These are phyloP conservation scores for Tetrapyrgos nigripes DNA, from an alignment of 1,284 basidiomycete species.

Conservation along the genomic window DNA sequence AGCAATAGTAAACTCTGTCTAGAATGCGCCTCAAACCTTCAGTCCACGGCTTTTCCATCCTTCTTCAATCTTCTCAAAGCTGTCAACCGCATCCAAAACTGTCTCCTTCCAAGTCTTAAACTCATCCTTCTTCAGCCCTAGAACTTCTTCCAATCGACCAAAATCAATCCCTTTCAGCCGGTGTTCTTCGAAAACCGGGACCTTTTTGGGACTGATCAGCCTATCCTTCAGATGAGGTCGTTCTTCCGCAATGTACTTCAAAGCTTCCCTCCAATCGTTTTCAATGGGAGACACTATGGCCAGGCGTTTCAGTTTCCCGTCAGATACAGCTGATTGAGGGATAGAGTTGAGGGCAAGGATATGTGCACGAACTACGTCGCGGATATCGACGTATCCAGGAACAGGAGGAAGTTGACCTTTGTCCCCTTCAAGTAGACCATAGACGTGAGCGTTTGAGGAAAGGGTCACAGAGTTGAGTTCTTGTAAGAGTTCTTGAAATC, in stretches of 20 bases:
- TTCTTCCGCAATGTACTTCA: conserved; percentile 18
- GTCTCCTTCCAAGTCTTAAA: conserved; percentile 25
- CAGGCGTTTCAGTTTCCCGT: conserved; percentile 14
- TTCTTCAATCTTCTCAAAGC: conserved; percentile 19
- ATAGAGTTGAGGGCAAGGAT: conserved; percentile 24
- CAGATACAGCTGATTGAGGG: conserved; percentile 6
- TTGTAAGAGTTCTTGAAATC: conserved; percentile 21
- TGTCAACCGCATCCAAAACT: conserved; percentile 21
- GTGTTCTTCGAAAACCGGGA: conserved; percentile 7
- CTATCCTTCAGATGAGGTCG: conserved; percentile 21
- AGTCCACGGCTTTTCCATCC: conserved; percentile 18
- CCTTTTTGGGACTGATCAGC: conserved; percentile 15
- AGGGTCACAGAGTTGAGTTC: conserved; percentile 20
- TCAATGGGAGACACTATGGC: conserved; percentile 17
- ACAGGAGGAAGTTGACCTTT: conserved; percentile 11
- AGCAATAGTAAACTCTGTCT: too few species aligned
- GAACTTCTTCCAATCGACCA: conserved; percentile 12
- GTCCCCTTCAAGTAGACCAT: conserved; percentile 17
- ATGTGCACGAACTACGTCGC: conserved; percentile 31
- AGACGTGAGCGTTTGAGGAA: conserved; percentile 26
- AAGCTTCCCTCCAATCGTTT: conserved; percentile 15
- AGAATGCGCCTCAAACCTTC: too few species aligned
- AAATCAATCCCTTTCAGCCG: not conserved
- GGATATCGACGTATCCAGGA: conserved; percentile 24
- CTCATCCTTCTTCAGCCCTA: conserved; percentile 16